These are phyloP conservation scores for Saprolegnia diclina DNA, from an alignment of 352 stramenopile species.

Conservation along the genomic window DNA sequence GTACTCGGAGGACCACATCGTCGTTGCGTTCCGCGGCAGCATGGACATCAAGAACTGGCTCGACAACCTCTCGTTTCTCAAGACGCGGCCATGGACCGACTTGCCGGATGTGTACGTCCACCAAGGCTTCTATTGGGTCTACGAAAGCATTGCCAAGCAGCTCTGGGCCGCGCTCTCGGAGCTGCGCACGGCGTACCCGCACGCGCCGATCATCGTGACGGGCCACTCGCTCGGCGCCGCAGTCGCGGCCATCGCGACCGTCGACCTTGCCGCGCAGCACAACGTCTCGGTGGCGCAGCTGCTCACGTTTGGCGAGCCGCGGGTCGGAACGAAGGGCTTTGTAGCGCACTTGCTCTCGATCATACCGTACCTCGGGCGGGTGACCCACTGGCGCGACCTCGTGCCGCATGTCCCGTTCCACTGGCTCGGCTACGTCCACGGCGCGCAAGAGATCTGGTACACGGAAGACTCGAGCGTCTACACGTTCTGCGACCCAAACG, in stretches of 20 bases:
- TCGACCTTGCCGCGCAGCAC: slow-evolving; percentile 61
- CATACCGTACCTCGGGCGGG: slow-evolving; percentile 53
- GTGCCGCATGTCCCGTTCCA: slow-evolving; percentile 72
- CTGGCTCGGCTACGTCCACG: slow-evolving; percentile 71
- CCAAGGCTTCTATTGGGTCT: slow-evolving; percentile 78
- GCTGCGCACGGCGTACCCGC: slow-evolving; percentile 36
- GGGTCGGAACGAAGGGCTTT: slow-evolving; percentile 67
- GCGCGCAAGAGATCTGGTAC: slow-evolving; percentile 77
- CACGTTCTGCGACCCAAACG: slow-evolving; percentile 44
- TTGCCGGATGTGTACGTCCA: slow-evolving; percentile 62
- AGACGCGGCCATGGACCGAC: slow-evolving; percentile 55
- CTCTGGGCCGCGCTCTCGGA: slow-evolving; percentile 37
- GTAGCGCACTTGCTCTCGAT: slow-evolving; percentile 44
- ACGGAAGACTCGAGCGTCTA: slow-evolving; percentile 66
- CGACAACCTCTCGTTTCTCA: slow-evolving; percentile 79
- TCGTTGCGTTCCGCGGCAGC: slow-evolving; percentile 76
- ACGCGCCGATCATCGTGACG: slow-evolving; percentile 51
- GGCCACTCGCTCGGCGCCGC: slow-evolving; percentile 72
- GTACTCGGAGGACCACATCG: slow-evolving; percentile 49
- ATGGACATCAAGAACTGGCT: slow-evolving; percentile 83
- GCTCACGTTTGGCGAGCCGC: slow-evolving; percentile 74
- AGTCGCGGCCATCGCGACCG: slow-evolving; percentile 62
- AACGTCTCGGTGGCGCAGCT: slow-evolving; percentile 47
- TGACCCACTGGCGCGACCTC: slow-evolving; percentile 73
- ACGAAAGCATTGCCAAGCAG: slow-evolving; percentile 49